These are phyloP conservation scores for Boechera stricta DNA, from an alignment of 345 rosid species.

Conservation along the genomic window DNA sequence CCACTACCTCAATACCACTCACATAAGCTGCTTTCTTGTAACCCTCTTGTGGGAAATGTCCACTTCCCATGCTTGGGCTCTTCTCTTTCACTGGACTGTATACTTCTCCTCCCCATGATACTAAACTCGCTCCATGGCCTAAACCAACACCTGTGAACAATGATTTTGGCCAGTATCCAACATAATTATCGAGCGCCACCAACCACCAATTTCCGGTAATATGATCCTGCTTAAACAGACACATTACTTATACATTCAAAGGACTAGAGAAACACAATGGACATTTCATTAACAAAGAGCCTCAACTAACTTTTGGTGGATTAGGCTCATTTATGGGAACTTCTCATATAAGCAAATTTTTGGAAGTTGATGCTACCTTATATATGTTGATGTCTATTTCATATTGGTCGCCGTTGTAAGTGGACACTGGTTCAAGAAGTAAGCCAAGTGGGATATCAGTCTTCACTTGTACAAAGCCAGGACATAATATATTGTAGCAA, in stretches of 20 bases:
- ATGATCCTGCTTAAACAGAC: slow-evolving; percentile 8
- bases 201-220: slow-evolving; percentile 40
- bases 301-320: background rate
- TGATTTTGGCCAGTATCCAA: slow-evolving; percentile 40
- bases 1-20: background rate
- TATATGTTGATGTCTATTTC: background rate
- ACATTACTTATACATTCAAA: background rate
- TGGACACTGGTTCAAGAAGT: slow-evolving; percentile 11
- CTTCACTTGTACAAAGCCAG: slow-evolving; percentile 24
- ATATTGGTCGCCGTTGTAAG: slow-evolving; percentile 3
- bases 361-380: slow-evolving; percentile 1
- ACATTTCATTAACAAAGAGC: background rate
- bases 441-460: background rate
- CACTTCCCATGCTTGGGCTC: slow-evolving; percentile 36
- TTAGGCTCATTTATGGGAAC: background rate
- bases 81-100: slow-evolving; percentile 25
- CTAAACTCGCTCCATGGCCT: background rate
- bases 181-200: background rate
- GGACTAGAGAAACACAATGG: background rate
- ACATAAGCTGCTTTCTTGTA: slow-evolving; percentile 9
- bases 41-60: slow-evolving; percentile 19
- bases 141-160: background rate
- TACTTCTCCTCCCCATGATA: slow-evolving; percentile 32
- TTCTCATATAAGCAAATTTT: background rate
- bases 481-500: slow-evolving; percentile 28